A percentile compares a stretch with the other conserved stretches of the same genome.
phyloP scores from a whole-genome alignment of 2,329 filamentous ascomycete species.

The Aspergillus pseudoterreus region DNA sequence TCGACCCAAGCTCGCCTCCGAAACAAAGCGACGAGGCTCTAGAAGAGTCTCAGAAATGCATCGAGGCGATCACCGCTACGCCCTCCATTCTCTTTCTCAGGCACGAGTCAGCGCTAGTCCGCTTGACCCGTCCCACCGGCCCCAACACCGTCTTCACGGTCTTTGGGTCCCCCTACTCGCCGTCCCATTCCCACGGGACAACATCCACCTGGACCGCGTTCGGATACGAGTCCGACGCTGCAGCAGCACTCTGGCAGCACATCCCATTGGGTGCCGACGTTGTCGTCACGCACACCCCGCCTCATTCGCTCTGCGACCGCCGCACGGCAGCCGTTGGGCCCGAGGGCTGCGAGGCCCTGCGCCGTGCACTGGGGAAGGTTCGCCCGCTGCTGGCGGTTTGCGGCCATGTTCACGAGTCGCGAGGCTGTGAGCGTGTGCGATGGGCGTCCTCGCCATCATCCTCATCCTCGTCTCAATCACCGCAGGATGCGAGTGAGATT shows the following conservation, averaged over 20 bases:
- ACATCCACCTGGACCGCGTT: constrained; percentile 40
- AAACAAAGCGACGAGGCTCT: constrained; percentile 36
- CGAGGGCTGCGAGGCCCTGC: constrained; percentile 51
- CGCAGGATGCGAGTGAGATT: not conserved
- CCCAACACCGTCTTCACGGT: constrained; percentile 50
- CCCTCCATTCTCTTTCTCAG: constrained; percentile 50
- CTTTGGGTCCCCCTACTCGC: constrained; percentile 58
- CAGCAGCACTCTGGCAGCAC: constrained; percentile 44
- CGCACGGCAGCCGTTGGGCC: constrained; percentile 16
- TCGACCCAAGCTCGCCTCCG: constrained; percentile 44
- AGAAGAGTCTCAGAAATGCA: constrained; percentile 45
- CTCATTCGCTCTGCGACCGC: constrained; percentile 48
- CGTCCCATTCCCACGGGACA: constrained; percentile 19
- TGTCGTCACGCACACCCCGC: constrained; percentile 56
- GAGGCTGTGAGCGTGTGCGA: constrained; percentile 50
- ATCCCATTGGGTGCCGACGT: constrained; percentile 53
- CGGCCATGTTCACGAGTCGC: constrained; percentile 57
- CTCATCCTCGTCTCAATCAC: not conserved
- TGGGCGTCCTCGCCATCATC: constrained; percentile 35
- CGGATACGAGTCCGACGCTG: constrained; percentile 46
- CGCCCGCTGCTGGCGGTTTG: constrained; percentile 52
- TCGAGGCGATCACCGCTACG: constrained; percentile 40
- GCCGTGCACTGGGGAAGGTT: constrained; percentile 42
- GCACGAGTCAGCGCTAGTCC: constrained; percentile 45
- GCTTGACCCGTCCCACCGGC: constrained; percentile 42